These are phyloP conservation scores for Deuterostichococcus epilithicus DNA, from an alignment of 139 green algal species.

Conservation along the genomic window DNA sequence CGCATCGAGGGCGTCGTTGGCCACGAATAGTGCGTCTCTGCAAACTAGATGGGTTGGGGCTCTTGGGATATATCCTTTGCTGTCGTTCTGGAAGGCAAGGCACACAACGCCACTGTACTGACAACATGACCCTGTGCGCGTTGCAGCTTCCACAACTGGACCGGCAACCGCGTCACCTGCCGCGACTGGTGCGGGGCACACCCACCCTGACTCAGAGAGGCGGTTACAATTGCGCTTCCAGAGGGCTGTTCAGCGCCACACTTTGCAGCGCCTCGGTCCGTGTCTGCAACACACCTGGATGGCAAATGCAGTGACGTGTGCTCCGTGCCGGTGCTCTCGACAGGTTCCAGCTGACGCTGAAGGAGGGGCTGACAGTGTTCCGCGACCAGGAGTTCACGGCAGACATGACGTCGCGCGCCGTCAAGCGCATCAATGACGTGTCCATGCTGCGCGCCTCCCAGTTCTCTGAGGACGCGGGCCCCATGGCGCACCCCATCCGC, in stretches of 20 bases:
- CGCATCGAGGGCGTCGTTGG: conserved; percentile 85
- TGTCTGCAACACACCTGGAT: too few relatives aligned
- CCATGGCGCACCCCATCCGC: conserved; percentile 95
- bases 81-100: too few relatives aligned
- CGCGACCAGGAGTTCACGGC: conserved; percentile 89
- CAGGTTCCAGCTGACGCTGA: conserved; percentile 97
- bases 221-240: too few relatives aligned
- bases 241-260: too few relatives aligned
- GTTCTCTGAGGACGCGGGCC: conserved; percentile 90
- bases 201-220: too few relatives aligned
- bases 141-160: conserved; percentile 92
- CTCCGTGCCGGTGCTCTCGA: too few relatives aligned
- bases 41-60: too few relatives aligned
- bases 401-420: conserved; percentile 90
- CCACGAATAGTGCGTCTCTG: conserved; percentile 41
- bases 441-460: conserved; percentile 69
- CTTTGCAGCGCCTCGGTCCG: too few relatives aligned
- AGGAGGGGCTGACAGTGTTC: conserved; percentile 98
- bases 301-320: too few relatives aligned
- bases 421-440: conserved; percentile 94
- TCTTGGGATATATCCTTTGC: neutral
- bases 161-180: conserved; percentile 92
- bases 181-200: too few relatives aligned
- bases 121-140: too few relatives aligned
- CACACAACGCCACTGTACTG: too few relatives aligned